phyloP scores from a whole-genome alignment of 345 rosid species.

The Gynandropsis gynandra region DNA sequence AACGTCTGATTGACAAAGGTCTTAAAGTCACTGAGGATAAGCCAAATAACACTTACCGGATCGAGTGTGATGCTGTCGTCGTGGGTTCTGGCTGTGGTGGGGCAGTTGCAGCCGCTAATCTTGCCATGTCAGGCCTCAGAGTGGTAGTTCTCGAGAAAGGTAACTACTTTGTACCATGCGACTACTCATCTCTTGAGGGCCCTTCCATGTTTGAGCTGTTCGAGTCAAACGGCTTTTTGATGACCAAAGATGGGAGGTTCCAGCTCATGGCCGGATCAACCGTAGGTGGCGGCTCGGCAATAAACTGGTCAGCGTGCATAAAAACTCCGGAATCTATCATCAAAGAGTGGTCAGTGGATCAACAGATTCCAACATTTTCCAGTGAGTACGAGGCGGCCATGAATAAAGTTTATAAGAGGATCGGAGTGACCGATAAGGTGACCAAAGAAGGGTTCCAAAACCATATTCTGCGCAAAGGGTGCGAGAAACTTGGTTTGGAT shows the following conservation, averaged over 20 bases:
- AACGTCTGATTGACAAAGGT: conserved; percentile 40
- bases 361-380: conserved; percentile 35
- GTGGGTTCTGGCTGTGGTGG: conserved; percentile 69
- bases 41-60: conserved; percentile 29
- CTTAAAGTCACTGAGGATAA: conserved; percentile 39
- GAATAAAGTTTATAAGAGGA: conserved; percentile 41
- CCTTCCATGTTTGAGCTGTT: conserved; percentile 56
- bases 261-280: conserved; percentile 54
- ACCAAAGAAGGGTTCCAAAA: conserved; percentile 56
- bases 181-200: conserved; percentile 52
- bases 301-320: conserved; percentile 60
- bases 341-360: conserved; percentile 45
- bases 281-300: conserved; percentile 60
- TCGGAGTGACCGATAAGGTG: conserved; percentile 45
- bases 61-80: conserved; percentile 55
- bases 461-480: conserved; percentile 54
- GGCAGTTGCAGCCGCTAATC: conserved; percentile 66
- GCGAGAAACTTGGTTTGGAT: conserved; percentile 51
- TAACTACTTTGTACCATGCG: conserved; percentile 47
- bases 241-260: conserved; percentile 38
- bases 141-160: conserved; percentile 65
- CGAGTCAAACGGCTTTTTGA: conserved; percentile 35
- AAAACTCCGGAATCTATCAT: conserved; percentile 45
- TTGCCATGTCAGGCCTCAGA: conserved; percentile 51
- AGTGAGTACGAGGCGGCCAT: conserved; percentile 43